These are phyloP conservation scores for Cladosporium sp. DNA, from an alignment of 2,329 filamentous ascomycete genomes.

Conservation along the genomic window DNA sequence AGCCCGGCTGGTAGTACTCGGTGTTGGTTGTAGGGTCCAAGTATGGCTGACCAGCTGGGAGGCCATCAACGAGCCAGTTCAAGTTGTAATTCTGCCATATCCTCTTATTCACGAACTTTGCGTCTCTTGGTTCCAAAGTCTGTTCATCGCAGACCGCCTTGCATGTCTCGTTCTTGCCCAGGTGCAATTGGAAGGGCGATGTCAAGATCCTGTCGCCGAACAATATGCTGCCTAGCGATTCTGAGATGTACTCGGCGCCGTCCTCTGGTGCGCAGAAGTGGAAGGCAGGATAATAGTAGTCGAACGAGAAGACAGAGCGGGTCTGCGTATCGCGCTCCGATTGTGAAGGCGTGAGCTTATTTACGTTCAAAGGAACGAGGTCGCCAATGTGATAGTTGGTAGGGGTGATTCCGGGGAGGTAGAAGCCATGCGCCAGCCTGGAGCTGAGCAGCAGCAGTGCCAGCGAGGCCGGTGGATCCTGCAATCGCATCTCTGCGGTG, in stretches of 20 bases:
- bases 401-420: slow-evolving; percentile 91
- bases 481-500: slow-evolving; percentile 7
- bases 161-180: slow-evolving; percentile 84
- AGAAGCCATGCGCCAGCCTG: slow-evolving; percentile 54
- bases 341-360: slow-evolving; percentile 82
- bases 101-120: slow-evolving; percentile 74
- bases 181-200: slow-evolving; percentile 86
- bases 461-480: slow-evolving; percentile 2
- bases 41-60: slow-evolving; percentile 83
- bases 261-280: slow-evolving; percentile 79
- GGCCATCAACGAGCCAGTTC: slow-evolving; percentile 92
- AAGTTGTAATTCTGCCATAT: slow-evolving; percentile 85
- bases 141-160: slow-evolving; percentile 69
- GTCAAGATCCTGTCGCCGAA: slow-evolving; percentile 97
- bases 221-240: slow-evolving; percentile 90
- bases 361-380: slow-evolving; percentile 82
- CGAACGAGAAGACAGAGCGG: slow-evolving; percentile 89
- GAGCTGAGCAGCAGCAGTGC: slow-evolving; percentile 4
- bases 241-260: slow-evolving; percentile 74
- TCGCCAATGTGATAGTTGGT: slow-evolving; percentile 82
- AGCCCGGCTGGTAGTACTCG: slow-evolving; percentile 87
- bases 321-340: slow-evolving; percentile 73
- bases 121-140: slow-evolving; percentile 61
- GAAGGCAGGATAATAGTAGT: slow-evolving; percentile 88
- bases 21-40: slow-evolving; percentile 70